Conservation (phyloP, 2,329 filamentous ascomycete genomes). For the Phialophora tarda region DNA sequence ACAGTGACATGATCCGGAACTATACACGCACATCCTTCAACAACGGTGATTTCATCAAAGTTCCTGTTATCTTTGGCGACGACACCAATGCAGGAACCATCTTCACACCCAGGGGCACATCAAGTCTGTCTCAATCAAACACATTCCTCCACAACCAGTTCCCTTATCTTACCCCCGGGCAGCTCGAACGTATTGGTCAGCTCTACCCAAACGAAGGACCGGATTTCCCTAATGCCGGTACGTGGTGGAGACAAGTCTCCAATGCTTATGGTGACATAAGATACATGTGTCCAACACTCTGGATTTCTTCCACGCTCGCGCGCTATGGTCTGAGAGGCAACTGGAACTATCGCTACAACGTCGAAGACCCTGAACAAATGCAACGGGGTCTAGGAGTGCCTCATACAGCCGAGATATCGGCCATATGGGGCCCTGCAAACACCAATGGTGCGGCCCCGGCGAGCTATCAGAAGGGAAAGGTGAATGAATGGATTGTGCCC, state of each 20-base stretch:
- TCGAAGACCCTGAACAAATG: conserved; percentile 63
- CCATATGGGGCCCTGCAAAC: conserved; percentile 70
- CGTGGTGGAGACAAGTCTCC: conserved; percentile 64
- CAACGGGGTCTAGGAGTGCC: conserved; percentile 65
- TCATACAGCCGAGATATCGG: conserved; percentile 69
- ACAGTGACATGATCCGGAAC: conserved; percentile 58
- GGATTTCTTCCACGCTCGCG: conserved; percentile 55
- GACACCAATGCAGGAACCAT: conserved; percentile 70
- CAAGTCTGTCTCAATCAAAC: conserved; percentile 57
- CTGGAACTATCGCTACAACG: conserved; percentile 74
- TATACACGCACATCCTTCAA: conserved; percentile 57
- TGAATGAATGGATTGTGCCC: conserved; percentile 64
- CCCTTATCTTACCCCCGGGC: conserved; percentile 57
- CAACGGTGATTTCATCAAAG: conserved; percentile 56
- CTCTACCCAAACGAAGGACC: conserved; percentile 61
- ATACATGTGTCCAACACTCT: conserved; percentile 68
- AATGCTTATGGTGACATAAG: conserved; percentile 69
- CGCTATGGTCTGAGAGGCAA: conserved; percentile 43
- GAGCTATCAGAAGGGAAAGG: conserved; percentile 57
- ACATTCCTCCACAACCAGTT: conserved; percentile 65
- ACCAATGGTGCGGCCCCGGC: conserved; percentile 55
- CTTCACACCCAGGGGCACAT: conserved; percentile 60
- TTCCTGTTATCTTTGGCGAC: conserved; percentile 63
- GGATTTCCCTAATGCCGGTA: conserved; percentile 56
- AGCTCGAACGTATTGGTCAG: conserved; percentile 59